Conservation (phyloP, 176 grass and related monocot genomes). For the Triticum monococcum region DNA sequence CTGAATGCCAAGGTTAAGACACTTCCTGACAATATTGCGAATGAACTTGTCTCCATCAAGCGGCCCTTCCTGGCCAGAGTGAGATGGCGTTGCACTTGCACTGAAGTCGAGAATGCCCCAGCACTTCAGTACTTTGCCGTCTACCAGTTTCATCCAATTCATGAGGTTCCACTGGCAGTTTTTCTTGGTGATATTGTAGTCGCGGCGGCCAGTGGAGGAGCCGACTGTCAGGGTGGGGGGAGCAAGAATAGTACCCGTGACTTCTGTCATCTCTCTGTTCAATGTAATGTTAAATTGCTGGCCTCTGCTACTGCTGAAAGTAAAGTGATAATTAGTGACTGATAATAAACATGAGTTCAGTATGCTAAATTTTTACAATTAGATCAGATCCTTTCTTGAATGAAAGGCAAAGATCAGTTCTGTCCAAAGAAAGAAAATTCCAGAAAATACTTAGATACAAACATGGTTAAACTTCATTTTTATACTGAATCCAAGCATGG, state of each 20-base stretch:
- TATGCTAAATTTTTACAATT: not conserved
- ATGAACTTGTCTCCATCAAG: not conserved
- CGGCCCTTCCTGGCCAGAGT: not conserved
- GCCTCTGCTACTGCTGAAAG: constrained; percentile 36
- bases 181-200: constrained; percentile 18
- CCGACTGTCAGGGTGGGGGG: constrained; percentile 37
- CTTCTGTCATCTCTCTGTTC: constrained; percentile 36
- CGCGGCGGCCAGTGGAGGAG: not conserved
- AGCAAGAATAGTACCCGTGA: constrained; percentile 37
- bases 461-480: not conserved
- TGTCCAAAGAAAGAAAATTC: not conserved
- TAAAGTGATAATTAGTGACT: constrained; percentile 9
- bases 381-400: not conserved
- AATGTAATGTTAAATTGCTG: constrained; percentile 29
- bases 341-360: not conserved
- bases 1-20: constrained; percentile 34
- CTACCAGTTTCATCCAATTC: constrained; percentile 11
- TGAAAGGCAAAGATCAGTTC: not conserved
- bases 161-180: constrained; percentile 44
- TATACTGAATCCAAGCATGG: not conserved
- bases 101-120: constrained; percentile 57
- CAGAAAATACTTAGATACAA: not conserved
- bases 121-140: constrained; percentile 17
- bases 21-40: constrained; percentile 26
- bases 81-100: not conserved